phyloP scores from a whole-genome alignment of 768 basidiomycete species.

The Phaffia australis region DNA sequence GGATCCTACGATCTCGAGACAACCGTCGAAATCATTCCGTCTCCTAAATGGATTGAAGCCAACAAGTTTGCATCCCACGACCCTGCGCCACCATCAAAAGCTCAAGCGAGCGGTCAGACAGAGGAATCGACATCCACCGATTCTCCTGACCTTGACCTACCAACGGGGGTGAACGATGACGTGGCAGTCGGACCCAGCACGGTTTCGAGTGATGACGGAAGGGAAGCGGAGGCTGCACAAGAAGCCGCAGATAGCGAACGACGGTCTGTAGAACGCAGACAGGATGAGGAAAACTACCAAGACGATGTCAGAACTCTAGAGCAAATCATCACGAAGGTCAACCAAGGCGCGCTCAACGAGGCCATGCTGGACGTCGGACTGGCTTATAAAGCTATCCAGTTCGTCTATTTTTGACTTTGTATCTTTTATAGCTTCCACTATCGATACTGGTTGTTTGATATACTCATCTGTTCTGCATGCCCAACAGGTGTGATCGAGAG shows the following conservation, averaged over 20 bases:
- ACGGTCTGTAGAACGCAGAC: not conserved
- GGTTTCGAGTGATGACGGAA: constrained; percentile 2
- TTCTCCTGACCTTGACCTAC: not conserved
- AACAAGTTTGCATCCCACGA: not conserved
- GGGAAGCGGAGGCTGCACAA: not conserved
- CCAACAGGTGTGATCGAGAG: constrained; percentile 8
- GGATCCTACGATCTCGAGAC: constrained; percentile 9
- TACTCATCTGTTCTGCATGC: not conserved
- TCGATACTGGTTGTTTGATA: not conserved
- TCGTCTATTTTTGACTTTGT: constrained; percentile 15
- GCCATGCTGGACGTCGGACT: constrained; percentile 31
- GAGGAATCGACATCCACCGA: not conserved
- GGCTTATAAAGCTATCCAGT: constrained; percentile 31
- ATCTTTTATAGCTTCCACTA: not conserved
- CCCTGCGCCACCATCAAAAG: too few relatives aligned
- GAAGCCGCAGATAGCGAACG: not conserved
- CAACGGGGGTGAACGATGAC: not conserved
- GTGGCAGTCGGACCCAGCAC: not conserved
- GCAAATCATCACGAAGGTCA: not conserved
- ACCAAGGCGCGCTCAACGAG: constrained; percentile 17
- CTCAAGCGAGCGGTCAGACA: too few relatives aligned
- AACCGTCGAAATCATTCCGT: constrained; percentile 13
- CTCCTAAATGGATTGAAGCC: constrained; percentile 2
- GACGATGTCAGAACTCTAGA: not conserved
- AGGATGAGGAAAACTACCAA: not conserved